phyloP scores from a whole-genome alignment of 1,284 basidiomycete genomes.

The Anthracocystis walkeri region DNA sequence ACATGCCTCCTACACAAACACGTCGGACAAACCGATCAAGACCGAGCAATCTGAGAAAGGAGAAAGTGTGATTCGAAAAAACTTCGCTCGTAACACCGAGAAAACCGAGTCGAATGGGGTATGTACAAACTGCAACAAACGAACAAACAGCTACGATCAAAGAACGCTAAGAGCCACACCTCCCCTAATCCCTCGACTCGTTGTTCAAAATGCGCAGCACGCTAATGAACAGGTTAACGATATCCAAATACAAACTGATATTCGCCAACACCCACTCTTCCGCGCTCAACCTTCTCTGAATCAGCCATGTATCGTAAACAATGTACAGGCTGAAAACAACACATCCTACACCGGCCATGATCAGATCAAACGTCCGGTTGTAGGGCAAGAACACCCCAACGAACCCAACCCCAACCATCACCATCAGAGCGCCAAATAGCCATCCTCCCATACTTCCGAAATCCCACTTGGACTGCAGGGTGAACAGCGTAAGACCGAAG shows the following conservation, averaged over 20 bases:
- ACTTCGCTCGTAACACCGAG: too few species aligned
- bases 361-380: constrained; percentile 78
- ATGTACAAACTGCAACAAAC: constrained; percentile 14
- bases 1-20: too few species aligned
- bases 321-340: constrained; percentile 78
- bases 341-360: constrained; percentile 81
- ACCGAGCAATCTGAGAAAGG: too few species aligned
- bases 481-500: constrained; percentile 82
- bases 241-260: constrained; percentile 78
- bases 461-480: constrained; percentile 78
- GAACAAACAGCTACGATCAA: not conserved
- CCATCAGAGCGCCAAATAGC: constrained; percentile 77
- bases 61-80: too few species aligned
- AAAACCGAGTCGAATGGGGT: constrained; percentile 1
- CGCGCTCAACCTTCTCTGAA: constrained; percentile 80
- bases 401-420: constrained; percentile 70
- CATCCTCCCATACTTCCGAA: constrained; percentile 86
- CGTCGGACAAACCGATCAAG: too few species aligned
- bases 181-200: constrained; percentile 29
- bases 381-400: constrained; percentile 85
- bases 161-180: not conserved
- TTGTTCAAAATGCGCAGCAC: constrained; percentile 72
- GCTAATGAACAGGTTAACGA: constrained; percentile 79
- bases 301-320: constrained; percentile 83
- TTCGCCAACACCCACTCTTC: constrained; percentile 89